A percentile compares a stretch with the other conserved stretches of the same genome.
These are phyloP conservation scores for Aspergillus pseudotamarii DNA, from an alignment of 2,329 filamentous ascomycete species.

Conservation along the genomic window DNA sequence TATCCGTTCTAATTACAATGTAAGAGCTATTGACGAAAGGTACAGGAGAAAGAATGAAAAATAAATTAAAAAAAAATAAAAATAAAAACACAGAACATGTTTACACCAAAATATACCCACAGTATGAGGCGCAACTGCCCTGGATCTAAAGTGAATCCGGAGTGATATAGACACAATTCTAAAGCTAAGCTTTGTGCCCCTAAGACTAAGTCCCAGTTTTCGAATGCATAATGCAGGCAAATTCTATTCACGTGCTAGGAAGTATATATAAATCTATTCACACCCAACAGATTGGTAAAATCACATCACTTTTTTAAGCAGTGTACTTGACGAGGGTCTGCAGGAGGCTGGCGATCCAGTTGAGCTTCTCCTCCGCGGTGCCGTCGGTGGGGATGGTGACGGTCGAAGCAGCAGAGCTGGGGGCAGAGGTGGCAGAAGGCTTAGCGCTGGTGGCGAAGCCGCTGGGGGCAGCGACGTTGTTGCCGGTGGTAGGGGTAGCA, in stretches of 20 bases:
- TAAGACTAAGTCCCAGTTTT: not conserved
- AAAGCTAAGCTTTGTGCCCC: not conserved
- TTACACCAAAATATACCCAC: not conserved
- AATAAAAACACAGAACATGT: not conserved
- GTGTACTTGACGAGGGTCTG: constrained; percentile 19
- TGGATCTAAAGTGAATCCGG: not conserved
- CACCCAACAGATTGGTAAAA: not conserved
- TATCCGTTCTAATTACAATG: not conserved
- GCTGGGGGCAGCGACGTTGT: constrained; percentile 16
- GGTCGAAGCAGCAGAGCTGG: constrained; percentile 8
- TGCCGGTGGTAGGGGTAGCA: constrained; percentile 15
- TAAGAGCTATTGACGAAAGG: not conserved
- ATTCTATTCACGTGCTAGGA: constrained; percentile 4
- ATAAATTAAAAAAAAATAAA: no score
- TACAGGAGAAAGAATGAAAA: not conserved
- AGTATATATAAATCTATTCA: no score
- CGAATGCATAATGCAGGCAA: not conserved
- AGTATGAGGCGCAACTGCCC: not conserved
- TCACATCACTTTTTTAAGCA: not conserved
- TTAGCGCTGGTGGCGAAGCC: constrained; percentile 17
- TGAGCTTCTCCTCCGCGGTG: constrained; percentile 23
- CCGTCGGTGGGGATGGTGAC: constrained; percentile 22
- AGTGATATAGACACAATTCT: not conserved
- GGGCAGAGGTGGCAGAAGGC: constrained; percentile 15
- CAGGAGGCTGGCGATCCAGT: constrained; percentile 18